These are phyloP conservation scores for Coemansia javaensis DNA, from an alignment of 192 early-diverging fungal genomes.

Conservation along the genomic window DNA sequence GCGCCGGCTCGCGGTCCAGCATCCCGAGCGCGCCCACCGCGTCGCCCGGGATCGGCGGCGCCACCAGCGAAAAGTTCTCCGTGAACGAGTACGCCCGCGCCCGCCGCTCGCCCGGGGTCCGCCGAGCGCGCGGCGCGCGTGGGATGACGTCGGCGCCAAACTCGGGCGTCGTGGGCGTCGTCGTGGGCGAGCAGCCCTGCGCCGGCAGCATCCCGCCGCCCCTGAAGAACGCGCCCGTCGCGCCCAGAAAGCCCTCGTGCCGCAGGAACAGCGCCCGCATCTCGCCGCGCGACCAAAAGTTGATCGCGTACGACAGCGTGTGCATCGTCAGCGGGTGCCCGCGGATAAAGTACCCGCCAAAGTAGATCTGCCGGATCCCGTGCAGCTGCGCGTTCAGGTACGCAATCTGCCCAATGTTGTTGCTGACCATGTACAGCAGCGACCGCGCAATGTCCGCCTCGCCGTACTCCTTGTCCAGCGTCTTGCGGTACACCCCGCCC, in stretches of 20 bases:
- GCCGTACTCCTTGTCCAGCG: slow-evolving; percentile 60
- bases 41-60: slow-evolving; percentile 53
- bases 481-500: slow-evolving; percentile 92
- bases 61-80: slow-evolving; percentile 74
- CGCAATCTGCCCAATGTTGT: slow-evolving; percentile 99
- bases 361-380: slow-evolving; percentile 86
- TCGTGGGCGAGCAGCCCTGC: no score
- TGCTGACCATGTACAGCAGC: slow-evolving; percentile 92
- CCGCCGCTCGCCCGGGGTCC: slow-evolving; percentile 3
- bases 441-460: slow-evolving; percentile 83
- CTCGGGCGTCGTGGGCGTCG: background rate
- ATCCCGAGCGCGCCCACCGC: slow-evolving; percentile 59
- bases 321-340: slow-evolving; percentile 98
- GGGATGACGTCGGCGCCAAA: background rate
- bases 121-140: background rate
- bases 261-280: slow-evolving; percentile 93
- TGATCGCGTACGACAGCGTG: slow-evolving; percentile 92
- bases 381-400: slow-evolving; percentile 94
- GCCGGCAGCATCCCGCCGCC: no score
- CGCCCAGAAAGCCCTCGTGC: slow-evolving; percentile 96
- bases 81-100: slow-evolving; percentile 61
- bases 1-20: slow-evolving; percentile 56
- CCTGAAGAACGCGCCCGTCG: slow-evolving; percentile 70
- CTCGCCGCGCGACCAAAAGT: slow-evolving; percentile 94
- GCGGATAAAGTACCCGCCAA: slow-evolving; percentile 96